Percentiles rank a stretch among this genome's conserved stretches.
phyloP scores from a whole-genome alignment of 2,329 filamentous ascomycete species.

The Huntiella bhutanensis region DNA sequence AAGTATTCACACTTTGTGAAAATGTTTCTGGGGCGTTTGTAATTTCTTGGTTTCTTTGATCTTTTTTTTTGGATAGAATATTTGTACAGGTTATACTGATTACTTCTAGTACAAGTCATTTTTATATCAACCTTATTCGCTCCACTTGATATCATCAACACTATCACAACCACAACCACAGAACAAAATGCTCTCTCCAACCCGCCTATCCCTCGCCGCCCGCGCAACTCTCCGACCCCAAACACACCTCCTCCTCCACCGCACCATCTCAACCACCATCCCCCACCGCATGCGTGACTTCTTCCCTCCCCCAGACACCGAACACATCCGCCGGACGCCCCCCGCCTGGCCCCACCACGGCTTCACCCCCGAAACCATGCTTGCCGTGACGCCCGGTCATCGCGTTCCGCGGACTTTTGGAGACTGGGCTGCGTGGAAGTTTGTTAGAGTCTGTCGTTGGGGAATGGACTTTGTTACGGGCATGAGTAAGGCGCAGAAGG shows the following conservation, averaged over 20 bases:
- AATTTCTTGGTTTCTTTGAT: neutral
- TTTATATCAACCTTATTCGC: neutral
- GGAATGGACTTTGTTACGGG: conserved; percentile 69
- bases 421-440: conserved; percentile 60
- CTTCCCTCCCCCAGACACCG: conserved; percentile 42
- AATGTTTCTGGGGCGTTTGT: neutral
- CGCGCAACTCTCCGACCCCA: conserved; percentile 1
- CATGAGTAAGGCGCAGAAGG: conserved; percentile 50
- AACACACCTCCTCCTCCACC: conserved; percentile 14
- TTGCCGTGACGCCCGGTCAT: conserved; percentile 53
- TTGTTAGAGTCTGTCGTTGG: conserved; percentile 59
- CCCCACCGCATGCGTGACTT: conserved; percentile 32
- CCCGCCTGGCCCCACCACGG: conserved; percentile 53
- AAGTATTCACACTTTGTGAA: neutral
- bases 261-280: conserved; percentile 32
- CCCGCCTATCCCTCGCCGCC: conserved; percentile 2
- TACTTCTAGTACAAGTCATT: neutral
- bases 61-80: neutral
- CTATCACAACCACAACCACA: neutral
- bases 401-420: conserved; percentile 52
- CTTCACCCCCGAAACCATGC: conserved; percentile 67
- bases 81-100: neutral
- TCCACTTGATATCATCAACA: neutral
- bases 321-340: conserved; percentile 41
- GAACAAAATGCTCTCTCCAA: conserved; percentile 6